Evolutionary conservation across 1,139 yeast species (phyloP).

Genomic region (Saccharomyces hybrid): DNA sequence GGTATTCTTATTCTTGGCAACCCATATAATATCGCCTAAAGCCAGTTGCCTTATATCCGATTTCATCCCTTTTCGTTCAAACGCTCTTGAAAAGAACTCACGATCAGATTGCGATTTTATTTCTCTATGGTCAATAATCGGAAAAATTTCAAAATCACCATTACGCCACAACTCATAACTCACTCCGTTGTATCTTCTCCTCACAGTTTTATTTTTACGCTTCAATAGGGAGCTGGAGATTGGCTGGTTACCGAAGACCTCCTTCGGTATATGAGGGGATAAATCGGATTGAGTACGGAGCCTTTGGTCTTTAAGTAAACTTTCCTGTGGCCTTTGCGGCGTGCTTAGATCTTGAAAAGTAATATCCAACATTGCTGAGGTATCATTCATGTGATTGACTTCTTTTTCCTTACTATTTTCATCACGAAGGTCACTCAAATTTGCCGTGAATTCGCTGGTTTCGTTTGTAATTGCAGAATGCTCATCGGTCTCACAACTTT

Average conservation of each 20-base stretch:
- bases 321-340: constrained; percentile 4
- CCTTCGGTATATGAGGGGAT: constrained; percentile 5
- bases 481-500: constrained; percentile 10
- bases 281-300: background rate
- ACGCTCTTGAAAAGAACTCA: constrained; percentile 52
- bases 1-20: constrained; percentile 58
- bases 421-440: constrained; percentile 17
- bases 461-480: constrained; percentile 2
- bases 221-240: background rate
- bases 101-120: constrained; percentile 53
- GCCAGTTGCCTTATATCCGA: constrained; percentile 55
- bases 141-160: constrained; percentile 47
- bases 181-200: constrained; percentile 21
- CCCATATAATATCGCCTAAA: constrained; percentile 87
- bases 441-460: constrained; percentile 18
- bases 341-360: constrained; percentile 7
- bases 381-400: background rate
- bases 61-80: constrained; percentile 44
- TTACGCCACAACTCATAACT: constrained; percentile 44
- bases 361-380: constrained; percentile 7
- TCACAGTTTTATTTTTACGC: constrained; percentile 5
- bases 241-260: background rate
- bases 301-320: background rate
- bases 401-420: background rate
- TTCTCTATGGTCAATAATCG: constrained; percentile 79